Base-by-base conservation (phyloP, 73 alveolate species). In the Paramecium sonneborni region DNA sequence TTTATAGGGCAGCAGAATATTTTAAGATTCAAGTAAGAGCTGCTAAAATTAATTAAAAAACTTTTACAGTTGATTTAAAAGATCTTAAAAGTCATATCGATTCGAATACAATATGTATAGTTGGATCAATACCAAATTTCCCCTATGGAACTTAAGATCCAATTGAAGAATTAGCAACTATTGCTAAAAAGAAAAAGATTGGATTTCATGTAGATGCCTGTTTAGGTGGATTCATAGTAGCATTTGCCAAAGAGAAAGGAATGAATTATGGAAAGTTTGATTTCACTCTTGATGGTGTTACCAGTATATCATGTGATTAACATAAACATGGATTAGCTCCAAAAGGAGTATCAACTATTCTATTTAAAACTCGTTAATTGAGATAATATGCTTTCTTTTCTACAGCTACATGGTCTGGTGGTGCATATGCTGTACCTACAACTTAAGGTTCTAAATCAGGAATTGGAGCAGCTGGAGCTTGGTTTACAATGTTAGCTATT, bases 271-370 rank as follows among this genome's bases (percentile, higher is more conserved):
- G 98, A 7, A 92, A 92, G 85, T 98, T 95, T 85, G 99, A 98
- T 92, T 98, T 98, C 89, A 88, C 98, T 37, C 95, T 97, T 6
- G 97, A 93, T 0, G 99, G 99, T 18, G 99, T 98, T 44, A 98
- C 99, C 1, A 93, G 99, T 11, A 97, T 98, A 56, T 97, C 99
- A 26, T 96, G 99, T 23, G 99, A 98, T 93, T 96, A 98, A 72
- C 99, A 98, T 94, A 98, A 98, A 95, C 98, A 97, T 85, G 99
- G 99, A 44, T 97, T 96, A 67, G 99, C 99, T 6, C 99, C 99
- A 9, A 98, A 98, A 91, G 99, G 99, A 37, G 96, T 95, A 85
- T 98, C 99, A 10, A 89, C 97, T 23, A 86, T 96, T 32, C 72
- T 95, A 95, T 95, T 94, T 86, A 94, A 97, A 20, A 97, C 97